Evolutionary conservation across 2,329 filamentous ascomycete species (phyloP).

Genomic region (Uncinocarpus reesii): DNA sequence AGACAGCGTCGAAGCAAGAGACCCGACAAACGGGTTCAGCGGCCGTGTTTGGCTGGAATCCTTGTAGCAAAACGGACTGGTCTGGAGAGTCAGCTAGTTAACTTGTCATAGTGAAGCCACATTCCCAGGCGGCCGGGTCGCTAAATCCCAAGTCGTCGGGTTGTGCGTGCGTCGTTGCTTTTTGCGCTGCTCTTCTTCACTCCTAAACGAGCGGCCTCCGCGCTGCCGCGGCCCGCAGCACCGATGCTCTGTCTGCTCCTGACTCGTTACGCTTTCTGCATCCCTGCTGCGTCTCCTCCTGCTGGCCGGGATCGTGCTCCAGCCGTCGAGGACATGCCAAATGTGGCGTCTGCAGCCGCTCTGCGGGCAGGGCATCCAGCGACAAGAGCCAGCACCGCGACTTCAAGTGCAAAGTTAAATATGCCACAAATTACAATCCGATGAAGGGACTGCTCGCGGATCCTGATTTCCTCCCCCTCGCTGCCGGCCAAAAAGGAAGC

Average conservation of each 20-base stretch:
- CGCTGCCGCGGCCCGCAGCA: not conserved
- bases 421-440: not conserved
- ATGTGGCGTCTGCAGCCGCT: slow-evolving; percentile 5
- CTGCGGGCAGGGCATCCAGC: not conserved
- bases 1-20: no score
- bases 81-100: no score
- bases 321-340: not conserved
- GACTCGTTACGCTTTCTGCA: not conserved
- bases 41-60: not conserved
- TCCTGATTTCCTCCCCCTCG: no score
- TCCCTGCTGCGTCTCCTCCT: not conserved
- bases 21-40: slow-evolving; percentile 7
- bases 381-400: slow-evolving; percentile 1
- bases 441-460: no score
- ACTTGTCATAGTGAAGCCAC: no score
- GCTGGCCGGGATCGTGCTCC: not conserved
- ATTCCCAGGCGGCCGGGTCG: not conserved
- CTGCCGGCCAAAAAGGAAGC: not conserved
- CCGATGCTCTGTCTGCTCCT: not conserved
- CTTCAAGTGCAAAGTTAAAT: slow-evolving; percentile 5
- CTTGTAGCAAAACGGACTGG: not conserved
- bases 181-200: not conserved
- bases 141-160: slow-evolving; percentile 4
- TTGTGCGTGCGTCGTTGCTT: not conserved
- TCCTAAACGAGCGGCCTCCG: no score